Base-by-base conservation (phyloP, 345 rosid species). In the Erodium maritimum region DNA sequence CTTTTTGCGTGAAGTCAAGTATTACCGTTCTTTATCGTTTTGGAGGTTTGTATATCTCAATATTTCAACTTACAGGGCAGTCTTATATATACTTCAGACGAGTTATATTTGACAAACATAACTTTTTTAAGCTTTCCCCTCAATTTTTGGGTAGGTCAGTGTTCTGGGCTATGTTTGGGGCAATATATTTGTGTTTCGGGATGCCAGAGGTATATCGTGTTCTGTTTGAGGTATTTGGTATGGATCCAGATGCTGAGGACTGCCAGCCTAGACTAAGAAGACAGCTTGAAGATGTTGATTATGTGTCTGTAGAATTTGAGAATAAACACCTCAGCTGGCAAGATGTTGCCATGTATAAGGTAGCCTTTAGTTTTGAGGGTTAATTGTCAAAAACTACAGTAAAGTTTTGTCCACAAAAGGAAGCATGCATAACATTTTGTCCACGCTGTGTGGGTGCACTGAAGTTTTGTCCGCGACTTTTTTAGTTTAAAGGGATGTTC, bases 111-210 rank as follows among this genome's bases (percentile, higher is more conserved):
- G 21, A 53, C 56, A 53, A 3, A 20, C 19, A 23, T 5, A 23
- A 19, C 22, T 52, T 52, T 12, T 22, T 19, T 18, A 19, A 18
- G 55, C 22, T 52, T 52, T 19, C 22, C 22, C 22, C 20, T 20
- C 9, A 21, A 54, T 54, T 1, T 21, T 4, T 66, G 69, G 63
- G 21, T 76, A 86, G 96, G 75, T 83, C 95, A 51, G 95, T 85
- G 50, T 93, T 93, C 69, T 93, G 87, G 91, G 99, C 99, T 45
- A 62, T 89, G 71, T 86, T 86, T 71, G 99, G 99, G 63, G 96
- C 96, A 21, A 88, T 88, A 67, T 93, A 88, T 72, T 64, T 93
- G 29, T 93, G 96, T 63, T 93, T 83, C 65, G 99, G 96, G 46
- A 77, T 93, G 89, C 99, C 96, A 19, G 96, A 93, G 76, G 99